Conservation (phyloP, 2,329 filamentous ascomycete species). For the Fusarium acutatum region DNA sequence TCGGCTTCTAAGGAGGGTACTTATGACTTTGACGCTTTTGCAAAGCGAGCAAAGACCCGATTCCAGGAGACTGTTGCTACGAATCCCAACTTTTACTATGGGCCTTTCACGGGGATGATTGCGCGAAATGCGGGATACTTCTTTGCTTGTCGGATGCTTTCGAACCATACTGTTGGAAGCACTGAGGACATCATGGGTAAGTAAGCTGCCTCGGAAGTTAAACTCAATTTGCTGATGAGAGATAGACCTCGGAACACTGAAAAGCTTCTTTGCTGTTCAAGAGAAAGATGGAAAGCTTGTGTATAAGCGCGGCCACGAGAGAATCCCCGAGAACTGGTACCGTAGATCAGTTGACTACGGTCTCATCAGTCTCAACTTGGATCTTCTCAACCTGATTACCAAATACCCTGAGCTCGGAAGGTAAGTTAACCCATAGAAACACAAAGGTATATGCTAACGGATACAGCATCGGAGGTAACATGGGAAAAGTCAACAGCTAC, state of each 20-base stretch:
- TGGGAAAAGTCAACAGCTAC: constrained; percentile 14
- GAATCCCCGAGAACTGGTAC: constrained; percentile 20
- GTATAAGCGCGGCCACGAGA: constrained; percentile 18
- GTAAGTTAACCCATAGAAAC: background rate
- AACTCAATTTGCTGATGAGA: accelerated
- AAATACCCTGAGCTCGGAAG: constrained; percentile 19
- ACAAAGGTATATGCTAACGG: background rate
- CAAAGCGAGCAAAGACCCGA: background rate
- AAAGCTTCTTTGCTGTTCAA: constrained; percentile 4
- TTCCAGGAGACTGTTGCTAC: background rate
- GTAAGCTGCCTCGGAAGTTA: accelerated
- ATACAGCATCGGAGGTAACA: constrained; percentile 11
- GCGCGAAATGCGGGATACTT: constrained; percentile 14
- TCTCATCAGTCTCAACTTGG: constrained; percentile 4
- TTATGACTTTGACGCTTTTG: constrained; percentile 14
- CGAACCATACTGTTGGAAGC: constrained; percentile 13
- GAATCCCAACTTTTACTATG: constrained; percentile 24
- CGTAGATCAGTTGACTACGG: constrained; percentile 7
- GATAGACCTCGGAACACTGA: background rate
- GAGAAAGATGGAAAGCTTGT: background rate
- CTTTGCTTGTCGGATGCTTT: constrained; percentile 2
- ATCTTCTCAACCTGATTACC: background rate
- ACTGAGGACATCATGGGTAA: background rate
- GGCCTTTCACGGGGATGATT: constrained; percentile 17
- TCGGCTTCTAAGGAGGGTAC: constrained; percentile 6